Evolutionary conservation across 371 early-diverging fungal species (phyloP).

Genomic region (Catenaria anguillulae): DNA sequence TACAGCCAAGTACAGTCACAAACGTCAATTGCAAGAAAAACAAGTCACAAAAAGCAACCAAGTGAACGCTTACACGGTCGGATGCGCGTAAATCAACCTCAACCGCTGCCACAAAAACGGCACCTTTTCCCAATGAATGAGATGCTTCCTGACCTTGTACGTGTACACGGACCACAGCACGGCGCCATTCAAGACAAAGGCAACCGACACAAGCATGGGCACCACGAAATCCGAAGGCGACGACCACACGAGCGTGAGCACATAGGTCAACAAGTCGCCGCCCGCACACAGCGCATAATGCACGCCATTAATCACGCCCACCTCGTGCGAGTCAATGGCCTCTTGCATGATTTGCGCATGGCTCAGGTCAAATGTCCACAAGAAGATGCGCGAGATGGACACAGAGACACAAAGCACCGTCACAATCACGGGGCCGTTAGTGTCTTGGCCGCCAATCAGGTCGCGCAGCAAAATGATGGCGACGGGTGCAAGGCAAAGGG

Average conservation of each 20-base stretch:
- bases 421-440: neutral
- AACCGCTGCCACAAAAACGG: too few species aligned
- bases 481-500: constrained; percentile 8
- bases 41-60: too few species aligned
- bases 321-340: neutral
- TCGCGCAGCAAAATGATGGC: neutral
- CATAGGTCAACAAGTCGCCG: neutral
- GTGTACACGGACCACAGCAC: neutral
- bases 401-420: constrained; percentile 13
- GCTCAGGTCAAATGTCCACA: constrained; percentile 26
- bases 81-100: too few species aligned
- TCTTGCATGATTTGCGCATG: constrained; percentile 27
- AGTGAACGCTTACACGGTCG: too few species aligned
- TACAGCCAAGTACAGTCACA: too few species aligned
- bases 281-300: neutral
- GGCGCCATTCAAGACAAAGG: neutral
- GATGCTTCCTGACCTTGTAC: too few species aligned
- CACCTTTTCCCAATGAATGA: too few species aligned
- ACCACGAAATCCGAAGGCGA: neutral
- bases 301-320: neutral
- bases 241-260: neutral
- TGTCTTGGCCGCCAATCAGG: neutral
- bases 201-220: neutral
- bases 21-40: too few species aligned
- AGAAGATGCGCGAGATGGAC: constrained; percentile 15